Percentiles rank a stretch among this genome's conserved stretches.
These are phyloP conservation scores for Colletotrichum godetiae DNA, from an alignment of 2,329 filamentous ascomycete species.

Conservation along the genomic window DNA sequence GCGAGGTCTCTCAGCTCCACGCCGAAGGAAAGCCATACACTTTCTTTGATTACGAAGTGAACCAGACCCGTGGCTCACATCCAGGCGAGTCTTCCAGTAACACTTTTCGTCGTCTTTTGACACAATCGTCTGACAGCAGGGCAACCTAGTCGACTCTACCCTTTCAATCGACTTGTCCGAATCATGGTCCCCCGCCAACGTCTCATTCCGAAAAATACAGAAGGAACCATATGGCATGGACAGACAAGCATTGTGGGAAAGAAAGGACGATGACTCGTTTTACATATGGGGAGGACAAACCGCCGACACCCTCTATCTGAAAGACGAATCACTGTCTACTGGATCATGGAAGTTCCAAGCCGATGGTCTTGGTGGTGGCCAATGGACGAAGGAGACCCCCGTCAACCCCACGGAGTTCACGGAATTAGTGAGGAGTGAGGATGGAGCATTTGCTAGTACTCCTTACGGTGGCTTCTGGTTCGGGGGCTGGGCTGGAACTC, in stretches of 20 bases:
- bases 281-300: not conserved
- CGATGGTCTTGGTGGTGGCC: not conserved
- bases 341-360: not conserved
- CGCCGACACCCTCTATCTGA: not conserved
- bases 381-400: not conserved
- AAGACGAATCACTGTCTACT: not conserved
- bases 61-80: not conserved
- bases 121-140: not conserved
- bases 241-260: not conserved
- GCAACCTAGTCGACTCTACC: not conserved
- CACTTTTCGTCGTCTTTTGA: not conserved
- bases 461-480: not conserved
- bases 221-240: not conserved
- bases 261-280: not conserved
- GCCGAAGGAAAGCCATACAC: not conserved
- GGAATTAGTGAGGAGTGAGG: not conserved
- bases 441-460: not conserved
- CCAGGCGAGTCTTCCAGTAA: not conserved
- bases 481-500: not conserved
- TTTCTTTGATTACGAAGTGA: not conserved
- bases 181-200: not conserved
- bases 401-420: not conserved
- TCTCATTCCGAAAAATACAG: not conserved
- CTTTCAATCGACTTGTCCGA: not conserved
- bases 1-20: not conserved